Evolutionary conservation across 2,329 filamentous ascomycete species (phyloP).

Genomic region (Tympanopsis confertula): DNA sequence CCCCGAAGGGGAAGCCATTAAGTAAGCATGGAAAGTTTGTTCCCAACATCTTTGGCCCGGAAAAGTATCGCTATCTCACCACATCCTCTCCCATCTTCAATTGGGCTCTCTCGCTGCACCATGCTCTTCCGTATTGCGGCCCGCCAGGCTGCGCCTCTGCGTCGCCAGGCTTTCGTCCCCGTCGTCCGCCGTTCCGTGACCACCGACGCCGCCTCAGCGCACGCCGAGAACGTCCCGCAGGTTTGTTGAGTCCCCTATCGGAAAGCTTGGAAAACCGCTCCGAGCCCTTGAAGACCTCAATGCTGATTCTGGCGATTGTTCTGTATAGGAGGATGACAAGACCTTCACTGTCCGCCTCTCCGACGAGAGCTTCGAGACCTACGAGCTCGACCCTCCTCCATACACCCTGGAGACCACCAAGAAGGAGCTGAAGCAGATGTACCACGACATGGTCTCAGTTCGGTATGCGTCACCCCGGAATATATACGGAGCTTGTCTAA

Average conservation of each 20-base stretch:
- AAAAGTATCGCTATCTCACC: not conserved
- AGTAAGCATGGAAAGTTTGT: not conserved
- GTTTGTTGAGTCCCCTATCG: constrained; percentile 38
- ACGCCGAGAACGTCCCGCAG: constrained; percentile 66
- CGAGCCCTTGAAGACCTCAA: constrained; percentile 3
- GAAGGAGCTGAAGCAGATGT: constrained; percentile 97
- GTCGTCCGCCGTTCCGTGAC: constrained; percentile 67
- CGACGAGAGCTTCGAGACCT: constrained; percentile 98
- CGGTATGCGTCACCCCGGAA: constrained; percentile 47
- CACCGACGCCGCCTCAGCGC: constrained; percentile 85
- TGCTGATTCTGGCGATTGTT: not conserved
- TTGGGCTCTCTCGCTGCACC: constrained; percentile 12
- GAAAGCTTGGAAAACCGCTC: constrained; percentile 21
- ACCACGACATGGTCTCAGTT: constrained; percentile 90
- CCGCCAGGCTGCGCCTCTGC: constrained; percentile 46
- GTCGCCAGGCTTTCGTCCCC: constrained; percentile 30
- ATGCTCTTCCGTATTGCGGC: constrained; percentile 65
- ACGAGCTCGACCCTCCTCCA: constrained; percentile 90
- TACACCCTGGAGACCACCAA: constrained; percentile 92
- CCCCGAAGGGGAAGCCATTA: not conserved
- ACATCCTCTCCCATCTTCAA: not conserved
- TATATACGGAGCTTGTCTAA: constrained; percentile 2
- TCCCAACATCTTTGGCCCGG: not conserved
- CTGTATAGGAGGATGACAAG: constrained; percentile 74
- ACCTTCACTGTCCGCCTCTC: constrained; percentile 84